Evolutionary conservation across 345 rosid species (phyloP).

Genomic region (Luvunga scandens): DNA sequence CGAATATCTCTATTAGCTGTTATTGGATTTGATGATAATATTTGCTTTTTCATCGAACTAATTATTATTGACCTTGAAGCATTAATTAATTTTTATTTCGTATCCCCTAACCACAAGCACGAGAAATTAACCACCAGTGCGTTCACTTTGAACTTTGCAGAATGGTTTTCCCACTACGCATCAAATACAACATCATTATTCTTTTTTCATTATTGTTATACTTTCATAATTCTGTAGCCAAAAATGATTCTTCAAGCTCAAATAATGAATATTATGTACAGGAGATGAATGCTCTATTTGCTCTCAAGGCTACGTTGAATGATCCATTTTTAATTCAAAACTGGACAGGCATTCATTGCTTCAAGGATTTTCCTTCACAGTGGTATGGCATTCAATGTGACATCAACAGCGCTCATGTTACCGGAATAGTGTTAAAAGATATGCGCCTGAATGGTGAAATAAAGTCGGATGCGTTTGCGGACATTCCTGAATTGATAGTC

Average conservation of each 20-base stretch:
- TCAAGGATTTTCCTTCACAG: conserved; percentile 9
- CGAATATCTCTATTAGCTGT: conserved; percentile 22
- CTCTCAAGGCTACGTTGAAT: conserved; percentile 36
- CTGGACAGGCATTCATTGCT: conserved; percentile 49
- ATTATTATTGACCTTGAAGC: not conserved
- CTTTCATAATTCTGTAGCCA: not conserved
- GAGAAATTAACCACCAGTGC: not conserved
- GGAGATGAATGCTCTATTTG: conserved; percentile 36
- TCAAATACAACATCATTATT: not conserved
- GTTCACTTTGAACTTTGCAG: not conserved
- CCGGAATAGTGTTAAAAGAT: conserved; percentile 28
- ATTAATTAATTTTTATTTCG: not conserved
- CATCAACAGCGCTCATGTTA: conserved; percentile 24
- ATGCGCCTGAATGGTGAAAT: conserved; percentile 32
- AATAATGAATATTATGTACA: conserved; percentile 1
- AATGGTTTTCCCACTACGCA: conserved; percentile 19
- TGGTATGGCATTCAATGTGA: conserved; percentile 44
- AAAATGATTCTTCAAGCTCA: not conserved
- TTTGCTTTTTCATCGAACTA: conserved; percentile 13
- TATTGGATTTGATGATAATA: conserved; percentile 17
- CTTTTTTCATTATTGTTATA: not conserved
- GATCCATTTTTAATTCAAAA: conserved; percentile 34
- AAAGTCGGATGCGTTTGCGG: conserved; percentile 16
- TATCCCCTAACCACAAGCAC: not conserved
- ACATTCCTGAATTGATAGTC: conserved; percentile 31